phyloP scores from a whole-genome alignment of 2,329 filamentous ascomycete genomes.

The Colletotrichum siamense region DNA sequence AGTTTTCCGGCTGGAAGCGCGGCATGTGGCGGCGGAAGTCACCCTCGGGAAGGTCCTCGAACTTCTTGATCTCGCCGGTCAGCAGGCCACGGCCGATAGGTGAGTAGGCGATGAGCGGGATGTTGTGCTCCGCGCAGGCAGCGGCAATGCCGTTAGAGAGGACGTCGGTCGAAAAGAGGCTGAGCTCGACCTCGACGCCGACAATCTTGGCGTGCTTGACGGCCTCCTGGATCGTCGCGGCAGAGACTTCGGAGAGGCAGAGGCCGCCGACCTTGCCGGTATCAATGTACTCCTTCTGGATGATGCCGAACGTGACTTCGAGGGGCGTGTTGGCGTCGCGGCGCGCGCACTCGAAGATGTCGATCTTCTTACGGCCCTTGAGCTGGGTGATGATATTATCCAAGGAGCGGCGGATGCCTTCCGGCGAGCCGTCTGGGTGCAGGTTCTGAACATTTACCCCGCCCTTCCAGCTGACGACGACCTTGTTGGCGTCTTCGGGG shows the following conservation, averaged over 20 bases:
- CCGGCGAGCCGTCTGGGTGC: conserved; percentile 55
- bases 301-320: conserved; percentile 45
- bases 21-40: conserved; percentile 54
- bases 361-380: conserved; percentile 63
- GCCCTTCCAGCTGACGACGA: conserved; percentile 69
- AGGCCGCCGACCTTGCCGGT: conserved; percentile 57
- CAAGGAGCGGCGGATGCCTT: conserved; percentile 60
- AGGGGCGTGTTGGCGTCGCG: conserved; percentile 57
- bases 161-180: conserved; percentile 53
- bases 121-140: conserved; percentile 66
- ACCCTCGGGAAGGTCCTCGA: conserved; percentile 59
- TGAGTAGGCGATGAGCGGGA: conserved; percentile 76
- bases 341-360: conserved; percentile 65
- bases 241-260: conserved; percentile 56
- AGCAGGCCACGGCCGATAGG: conserved; percentile 67
- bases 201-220: conserved; percentile 48
- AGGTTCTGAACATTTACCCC: conserved; percentile 42
- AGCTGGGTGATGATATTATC: conserved; percentile 59
- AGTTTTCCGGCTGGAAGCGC: conserved; percentile 67
- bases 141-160: conserved; percentile 56
- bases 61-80: conserved; percentile 57
- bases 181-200: conserved; percentile 61
- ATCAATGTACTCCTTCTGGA: conserved; percentile 55
- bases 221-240: conserved; percentile 53
- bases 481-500: conserved; percentile 66